Conservation (phyloP, 2,329 filamentous ascomycete species). For the Fusarium sp. region DNA sequence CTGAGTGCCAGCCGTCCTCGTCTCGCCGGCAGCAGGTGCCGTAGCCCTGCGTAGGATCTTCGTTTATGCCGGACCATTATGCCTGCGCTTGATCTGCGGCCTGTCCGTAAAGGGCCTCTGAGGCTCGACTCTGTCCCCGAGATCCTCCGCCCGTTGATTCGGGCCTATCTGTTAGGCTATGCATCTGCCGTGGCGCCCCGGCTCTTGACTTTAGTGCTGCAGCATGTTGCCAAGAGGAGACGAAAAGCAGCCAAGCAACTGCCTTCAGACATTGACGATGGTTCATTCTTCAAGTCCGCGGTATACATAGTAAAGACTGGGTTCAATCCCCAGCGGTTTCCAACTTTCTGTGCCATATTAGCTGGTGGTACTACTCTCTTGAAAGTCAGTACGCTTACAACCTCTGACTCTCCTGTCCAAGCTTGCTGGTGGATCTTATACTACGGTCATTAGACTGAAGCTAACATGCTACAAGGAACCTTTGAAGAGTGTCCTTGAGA, state of each 20-base stretch:
- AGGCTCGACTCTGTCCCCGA: conserved; percentile 57
- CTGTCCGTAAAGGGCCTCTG: conserved; percentile 37
- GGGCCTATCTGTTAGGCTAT: conserved; percentile 72
- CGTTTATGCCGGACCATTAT: conserved; percentile 35
- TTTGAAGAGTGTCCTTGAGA: conserved; percentile 47
- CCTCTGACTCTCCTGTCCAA: not conserved
- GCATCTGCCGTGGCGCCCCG: conserved; percentile 68
- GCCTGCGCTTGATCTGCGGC: conserved; percentile 29
- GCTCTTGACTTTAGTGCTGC: conserved; percentile 65
- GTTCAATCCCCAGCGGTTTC: conserved; percentile 68
- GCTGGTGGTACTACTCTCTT: conserved; percentile 71
- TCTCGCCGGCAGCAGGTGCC: conserved; percentile 41
- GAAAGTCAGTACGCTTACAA: conserved; percentile 58
- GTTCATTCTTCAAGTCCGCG: conserved; percentile 50
- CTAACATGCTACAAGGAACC: conserved; percentile 45
- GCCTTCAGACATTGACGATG: conserved; percentile 45
- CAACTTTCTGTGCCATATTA: conserved; percentile 71
- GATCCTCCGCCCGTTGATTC: conserved; percentile 65
- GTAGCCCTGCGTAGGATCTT: conserved; percentile 36
- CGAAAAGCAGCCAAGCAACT: conserved; percentile 43
- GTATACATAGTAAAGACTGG: conserved; percentile 62
- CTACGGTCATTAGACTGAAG: conserved; percentile 7
- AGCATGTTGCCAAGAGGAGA: conserved; percentile 58
- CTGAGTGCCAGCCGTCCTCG: conserved; percentile 20
- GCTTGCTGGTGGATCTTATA: not conserved